Conservation (phyloP, 1,284 basidiomycete genomes). For the Leccinum griseonigrum region DNA sequence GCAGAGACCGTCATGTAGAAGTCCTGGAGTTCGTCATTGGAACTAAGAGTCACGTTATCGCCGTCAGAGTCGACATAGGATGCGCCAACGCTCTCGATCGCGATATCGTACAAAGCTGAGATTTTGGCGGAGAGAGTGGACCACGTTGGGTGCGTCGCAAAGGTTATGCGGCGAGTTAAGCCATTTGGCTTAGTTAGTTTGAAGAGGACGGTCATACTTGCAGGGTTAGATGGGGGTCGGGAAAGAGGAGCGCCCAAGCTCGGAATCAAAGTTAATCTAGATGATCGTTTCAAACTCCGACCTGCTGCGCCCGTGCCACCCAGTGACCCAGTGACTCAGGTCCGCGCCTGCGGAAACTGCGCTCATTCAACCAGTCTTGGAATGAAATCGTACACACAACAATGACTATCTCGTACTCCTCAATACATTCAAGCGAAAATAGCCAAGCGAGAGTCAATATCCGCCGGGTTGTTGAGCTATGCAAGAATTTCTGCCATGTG, state of each 20-base stretch:
- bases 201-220: conserved; percentile 48
- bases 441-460: conserved; percentile 58
- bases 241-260: not conserved
- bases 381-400: conserved; percentile 3
- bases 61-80: conserved; percentile 68
- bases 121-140: conserved; percentile 52
- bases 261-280: conserved; percentile 12
- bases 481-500: conserved; percentile 2
- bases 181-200: conserved; percentile 52
- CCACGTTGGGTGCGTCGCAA: conserved; percentile 54
- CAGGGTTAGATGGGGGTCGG: conserved; percentile 11
- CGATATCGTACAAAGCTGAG: conserved; percentile 53
- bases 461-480: conserved; percentile 69
- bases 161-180: conserved; percentile 57
- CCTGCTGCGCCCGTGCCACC: conserved; percentile 27
- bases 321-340: not conserved
- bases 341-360: conserved; percentile 4
- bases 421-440: conserved; percentile 61
- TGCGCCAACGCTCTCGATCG: conserved; percentile 54
- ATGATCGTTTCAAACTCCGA: conserved; percentile 43
- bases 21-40: conserved; percentile 59
- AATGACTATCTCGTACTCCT: not conserved
- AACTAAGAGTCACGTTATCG: conserved; percentile 71
- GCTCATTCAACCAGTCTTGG: not conserved
- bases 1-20: conserved; percentile 23